These are phyloP conservation scores for Phaseolus coccineus DNA, from an alignment of 331 rosid species.

Conservation along the genomic window DNA sequence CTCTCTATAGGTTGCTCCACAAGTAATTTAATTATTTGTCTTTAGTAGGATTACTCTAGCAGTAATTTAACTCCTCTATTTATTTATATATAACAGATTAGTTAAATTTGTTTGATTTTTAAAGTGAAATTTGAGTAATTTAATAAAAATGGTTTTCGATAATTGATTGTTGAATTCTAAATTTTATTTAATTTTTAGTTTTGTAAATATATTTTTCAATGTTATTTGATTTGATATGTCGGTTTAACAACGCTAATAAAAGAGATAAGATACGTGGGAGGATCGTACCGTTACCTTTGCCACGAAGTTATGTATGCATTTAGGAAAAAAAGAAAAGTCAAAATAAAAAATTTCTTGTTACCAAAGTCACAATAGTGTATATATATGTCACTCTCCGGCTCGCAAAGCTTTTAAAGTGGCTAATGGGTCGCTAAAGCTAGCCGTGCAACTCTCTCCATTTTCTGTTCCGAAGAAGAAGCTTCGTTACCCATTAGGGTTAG, in stretches of 20 bases:
- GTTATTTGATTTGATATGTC: too few species aligned
- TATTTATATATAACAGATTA: too few species aligned
- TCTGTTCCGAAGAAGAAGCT: background rate
- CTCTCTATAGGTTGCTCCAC: too few species aligned
- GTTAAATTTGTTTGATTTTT: too few species aligned
- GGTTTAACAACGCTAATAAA: background rate
- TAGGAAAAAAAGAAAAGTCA: background rate
- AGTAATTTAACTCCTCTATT: too few species aligned
- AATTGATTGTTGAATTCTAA: too few species aligned
- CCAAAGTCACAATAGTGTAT: conserved; percentile 29
- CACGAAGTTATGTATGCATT: conserved; percentile 27
- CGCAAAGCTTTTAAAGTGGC: conserved; percentile 32
- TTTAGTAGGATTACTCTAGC: too few species aligned
- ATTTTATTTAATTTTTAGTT: too few species aligned
- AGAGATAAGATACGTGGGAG: background rate
- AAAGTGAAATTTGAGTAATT: too few species aligned
- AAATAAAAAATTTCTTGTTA: conserved; percentile 39
- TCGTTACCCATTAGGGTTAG: conserved; percentile 45
- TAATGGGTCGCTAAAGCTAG: conserved; percentile 45
- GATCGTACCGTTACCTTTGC: conserved; percentile 43
- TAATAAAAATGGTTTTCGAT: too few species aligned
- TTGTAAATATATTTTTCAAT: background rate
- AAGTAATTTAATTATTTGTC: too few species aligned
- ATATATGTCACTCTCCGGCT: conserved; percentile 2
- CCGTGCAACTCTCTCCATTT: background rate